These are phyloP conservation scores for Agapanthus africanus DNA, from an alignment of 106 monocot species.

Conservation along the genomic window DNA sequence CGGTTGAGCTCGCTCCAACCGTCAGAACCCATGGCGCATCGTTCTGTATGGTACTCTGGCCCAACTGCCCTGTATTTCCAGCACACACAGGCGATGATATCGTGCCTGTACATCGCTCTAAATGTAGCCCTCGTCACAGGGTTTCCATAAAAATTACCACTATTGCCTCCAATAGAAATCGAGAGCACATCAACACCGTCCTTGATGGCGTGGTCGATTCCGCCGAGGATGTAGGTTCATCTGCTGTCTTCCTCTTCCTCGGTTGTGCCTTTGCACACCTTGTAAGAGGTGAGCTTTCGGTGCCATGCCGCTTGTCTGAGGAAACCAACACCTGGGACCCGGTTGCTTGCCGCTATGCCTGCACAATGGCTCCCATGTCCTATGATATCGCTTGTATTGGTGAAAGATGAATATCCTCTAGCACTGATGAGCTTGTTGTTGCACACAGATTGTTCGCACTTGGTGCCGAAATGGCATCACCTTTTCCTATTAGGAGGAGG, in stretches of 20 bases:
- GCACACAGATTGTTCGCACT: no score
- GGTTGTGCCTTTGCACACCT: conserved; percentile 48
- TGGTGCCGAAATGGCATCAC: no score
- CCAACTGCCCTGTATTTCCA: conserved; percentile 8
- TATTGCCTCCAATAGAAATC: conserved; percentile 34
- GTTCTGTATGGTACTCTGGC: background rate
- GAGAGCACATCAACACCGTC: conserved; percentile 52
- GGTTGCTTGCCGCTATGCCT: no score
- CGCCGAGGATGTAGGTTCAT: conserved; percentile 42
- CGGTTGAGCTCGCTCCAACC: conserved; percentile 11
- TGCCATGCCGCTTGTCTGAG: no score
- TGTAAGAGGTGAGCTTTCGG: conserved; percentile 32
- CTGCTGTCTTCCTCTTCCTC: conserved; percentile 33
- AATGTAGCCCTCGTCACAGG: conserved; percentile 19
- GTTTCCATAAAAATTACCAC: conserved; percentile 14
- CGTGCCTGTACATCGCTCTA: conserved; percentile 6
- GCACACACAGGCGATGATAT: conserved; percentile 13
- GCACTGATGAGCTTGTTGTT: no score
- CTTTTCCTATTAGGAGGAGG: no score
- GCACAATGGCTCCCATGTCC: no score
- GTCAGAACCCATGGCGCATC: conserved; percentile 13
- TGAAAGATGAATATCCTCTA: no score
- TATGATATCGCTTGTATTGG: no score
- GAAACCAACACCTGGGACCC: no score
- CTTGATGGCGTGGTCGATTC: conserved; percentile 33